Base-by-base conservation (phyloP, 2,329 filamentous ascomycete genomes). In the Scedosporium dehoogii region DNA sequence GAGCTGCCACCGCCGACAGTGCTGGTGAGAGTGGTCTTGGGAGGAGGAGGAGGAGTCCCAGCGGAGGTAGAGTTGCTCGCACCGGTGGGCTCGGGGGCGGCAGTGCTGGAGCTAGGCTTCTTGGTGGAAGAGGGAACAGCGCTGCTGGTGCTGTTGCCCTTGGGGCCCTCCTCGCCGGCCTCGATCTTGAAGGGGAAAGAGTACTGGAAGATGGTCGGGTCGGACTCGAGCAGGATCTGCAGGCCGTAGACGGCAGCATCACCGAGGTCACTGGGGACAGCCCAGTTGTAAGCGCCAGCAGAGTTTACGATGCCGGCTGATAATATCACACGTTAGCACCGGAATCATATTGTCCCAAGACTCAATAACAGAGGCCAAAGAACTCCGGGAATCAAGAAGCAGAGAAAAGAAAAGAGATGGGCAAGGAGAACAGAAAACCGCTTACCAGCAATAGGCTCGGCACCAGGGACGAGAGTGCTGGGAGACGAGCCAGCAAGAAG, bases 111-210 rank as follows among this genome's bases (percentile, higher is more conserved):
- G 64, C 67, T 65, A 59, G 66, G 59, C 64, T 60, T 61, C 29
- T 60, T 71, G 65, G 68, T 65, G 64, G 68, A 70, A 41, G 68
- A 63, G 59, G 69, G 66, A 60, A 67, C 68, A 65, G 68, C 73
- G 56, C 68, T 57, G 65, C 70, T 70, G 64, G 67, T 63, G 59
- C 61, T 56, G 27, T 69, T 63, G 69, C 73, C 68, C 27, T 64
- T 63, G 59, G 61, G 55, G 33, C 69, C 63, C 69, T 73, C 67
- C 27, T 65, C 68, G 56, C 64, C 70, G 57, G 70, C 74, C 62
- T 70, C 69, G 69, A 85, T 84, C 69, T 75, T 68, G 78, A 88
- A 88, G 68, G 83, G 83, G 76, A 80, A 80, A 63, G 82, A 85
- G 79, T 81, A 87, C 79, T 87, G 84, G 79, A 83, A 84, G 70